Evolutionary conservation across 2,329 filamentous ascomycete species (phyloP).

Genomic region (Didymosphaeria variabile): DNA sequence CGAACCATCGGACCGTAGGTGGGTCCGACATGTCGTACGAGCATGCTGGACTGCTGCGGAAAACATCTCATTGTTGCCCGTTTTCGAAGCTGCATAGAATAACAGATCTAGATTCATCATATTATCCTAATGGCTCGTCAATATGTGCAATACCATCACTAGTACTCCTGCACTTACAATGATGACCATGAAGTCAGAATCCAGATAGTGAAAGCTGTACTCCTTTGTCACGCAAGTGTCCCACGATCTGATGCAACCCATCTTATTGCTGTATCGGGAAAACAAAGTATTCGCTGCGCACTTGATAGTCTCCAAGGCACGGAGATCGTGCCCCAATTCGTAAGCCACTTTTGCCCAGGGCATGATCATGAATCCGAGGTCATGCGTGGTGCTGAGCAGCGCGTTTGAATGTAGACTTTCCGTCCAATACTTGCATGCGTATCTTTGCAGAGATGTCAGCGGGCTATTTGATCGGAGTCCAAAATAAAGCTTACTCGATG

Average conservation of each 20-base stretch:
- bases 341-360: conserved; percentile 50
- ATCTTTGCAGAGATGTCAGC: conserved; percentile 12
- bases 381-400: conserved; percentile 46
- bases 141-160: neutral
- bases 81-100: conserved; percentile 52
- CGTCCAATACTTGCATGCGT: conserved; percentile 55
- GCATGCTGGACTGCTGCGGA: conserved; percentile 53
- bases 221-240: conserved; percentile 52
- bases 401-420: conserved; percentile 50
- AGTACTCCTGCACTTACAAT: conserved; percentile 40
- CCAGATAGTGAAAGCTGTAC: conserved; percentile 47
- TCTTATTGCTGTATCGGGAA: conserved; percentile 41
- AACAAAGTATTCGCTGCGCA: conserved; percentile 47
- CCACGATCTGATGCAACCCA: conserved; percentile 54
- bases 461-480: no score
- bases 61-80: conserved; percentile 38
- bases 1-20: conserved; percentile 51
- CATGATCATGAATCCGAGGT: conserved; percentile 55
- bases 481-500: no score
- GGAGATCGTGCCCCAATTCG: conserved; percentile 48
- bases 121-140: conserved; percentile 2
- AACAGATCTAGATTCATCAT: conserved; percentile 54
- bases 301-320: conserved; percentile 43
- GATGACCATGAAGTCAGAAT: conserved; percentile 50
- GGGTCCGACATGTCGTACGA: conserved; percentile 47